A percentile compares a stretch with the other conserved stretches of the same genome.
Evolutionary conservation across 768 basidiomycete genomes (phyloP).

Genomic region (Phylloporus rhodoxanthus): DNA sequence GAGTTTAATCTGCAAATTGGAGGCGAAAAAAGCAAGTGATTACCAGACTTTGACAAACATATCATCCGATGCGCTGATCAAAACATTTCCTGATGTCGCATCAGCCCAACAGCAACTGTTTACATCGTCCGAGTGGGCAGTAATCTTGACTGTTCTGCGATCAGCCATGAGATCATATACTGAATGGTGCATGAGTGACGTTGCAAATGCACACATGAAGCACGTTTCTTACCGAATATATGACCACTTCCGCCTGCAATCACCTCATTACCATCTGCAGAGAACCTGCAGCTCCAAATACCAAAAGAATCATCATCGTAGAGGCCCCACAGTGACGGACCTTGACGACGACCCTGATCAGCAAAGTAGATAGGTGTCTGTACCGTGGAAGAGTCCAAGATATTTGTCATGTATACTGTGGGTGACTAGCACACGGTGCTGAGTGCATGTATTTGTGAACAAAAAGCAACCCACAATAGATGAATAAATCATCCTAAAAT

Average conservation of each 20-base stretch:
- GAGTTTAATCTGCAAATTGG: background rate
- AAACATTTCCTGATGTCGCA: slow-evolving; percentile 83
- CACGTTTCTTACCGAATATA: slow-evolving; percentile 53
- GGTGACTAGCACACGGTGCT: slow-evolving; percentile 45
- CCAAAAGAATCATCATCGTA: slow-evolving; percentile 49
- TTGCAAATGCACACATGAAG: background rate
- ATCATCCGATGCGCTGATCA: slow-evolving; percentile 95
- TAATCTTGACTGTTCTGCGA: slow-evolving; percentile 73
- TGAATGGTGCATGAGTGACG: slow-evolving; percentile 24
- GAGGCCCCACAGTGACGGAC: slow-evolving; percentile 28
- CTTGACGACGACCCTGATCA: slow-evolving; percentile 39
- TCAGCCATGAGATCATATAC: slow-evolving; percentile 89
- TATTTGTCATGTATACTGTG: slow-evolving; percentile 70
- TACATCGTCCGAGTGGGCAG: slow-evolving; percentile 86
- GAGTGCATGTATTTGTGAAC: background rate
- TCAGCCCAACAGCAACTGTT: slow-evolving; percentile 98
- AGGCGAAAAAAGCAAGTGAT: slow-evolving; percentile 7
- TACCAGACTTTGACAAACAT: slow-evolving; percentile 94
- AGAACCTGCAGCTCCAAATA: slow-evolving; percentile 94
- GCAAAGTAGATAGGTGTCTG: slow-evolving; percentile 61
- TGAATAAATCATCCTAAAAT: slow-evolving; percentile 80
- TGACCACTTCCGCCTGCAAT: slow-evolving; percentile 86
- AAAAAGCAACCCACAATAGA: slow-evolving; percentile 52
- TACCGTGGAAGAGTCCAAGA: slow-evolving; percentile 51
- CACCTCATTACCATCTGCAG: slow-evolving; percentile 92